Percentiles rank a stretch among this genome's conserved stretches.
Evolutionary conservation across 352 stramenopile genomes (phyloP).

Genomic region (Phytophthora sojae): DNA sequence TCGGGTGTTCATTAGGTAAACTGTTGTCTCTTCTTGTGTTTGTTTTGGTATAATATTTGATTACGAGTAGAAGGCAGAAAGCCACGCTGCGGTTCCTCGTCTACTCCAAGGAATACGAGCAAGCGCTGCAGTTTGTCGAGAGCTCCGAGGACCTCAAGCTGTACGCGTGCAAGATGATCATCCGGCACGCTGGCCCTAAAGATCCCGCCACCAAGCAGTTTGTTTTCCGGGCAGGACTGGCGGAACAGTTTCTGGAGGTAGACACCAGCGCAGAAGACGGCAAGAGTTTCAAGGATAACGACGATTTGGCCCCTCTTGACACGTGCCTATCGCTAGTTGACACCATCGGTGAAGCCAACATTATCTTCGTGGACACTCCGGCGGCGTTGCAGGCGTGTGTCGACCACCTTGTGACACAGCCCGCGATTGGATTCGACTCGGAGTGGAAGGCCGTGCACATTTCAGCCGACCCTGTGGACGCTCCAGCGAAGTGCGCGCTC

Average conservation of each 20-base stretch:
- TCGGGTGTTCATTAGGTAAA: background rate
- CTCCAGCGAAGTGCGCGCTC: constrained; percentile 55
- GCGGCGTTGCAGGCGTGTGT: constrained; percentile 44
- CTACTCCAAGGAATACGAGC: constrained; percentile 66
- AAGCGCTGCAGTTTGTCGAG: constrained; percentile 54
- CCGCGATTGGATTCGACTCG: constrained; percentile 76
- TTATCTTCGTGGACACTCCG: constrained; percentile 69
- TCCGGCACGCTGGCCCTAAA: constrained; percentile 49
- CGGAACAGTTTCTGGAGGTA: constrained; percentile 54
- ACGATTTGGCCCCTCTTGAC: constrained; percentile 48
- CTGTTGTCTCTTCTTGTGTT: background rate
- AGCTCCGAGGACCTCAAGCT: constrained; percentile 33
- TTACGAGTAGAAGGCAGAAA: constrained; percentile 41
- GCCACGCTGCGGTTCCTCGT: constrained; percentile 68
- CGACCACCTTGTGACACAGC: constrained; percentile 48
- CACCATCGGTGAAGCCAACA: constrained; percentile 48
- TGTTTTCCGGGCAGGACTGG: constrained; percentile 50
- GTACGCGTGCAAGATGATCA: constrained; percentile 69
- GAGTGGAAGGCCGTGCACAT: constrained; percentile 76
- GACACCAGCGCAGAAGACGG: constrained; percentile 40
- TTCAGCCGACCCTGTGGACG: constrained; percentile 12
- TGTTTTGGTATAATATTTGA: too few relatives aligned
- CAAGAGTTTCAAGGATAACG: constrained; percentile 45
- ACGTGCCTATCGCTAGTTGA: constrained; percentile 59
- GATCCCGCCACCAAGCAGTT: constrained; percentile 65